These are phyloP conservation scores for Suhomyces pyralidae DNA, from an alignment of 805 yeast genomes.

Conservation along the genomic window DNA sequence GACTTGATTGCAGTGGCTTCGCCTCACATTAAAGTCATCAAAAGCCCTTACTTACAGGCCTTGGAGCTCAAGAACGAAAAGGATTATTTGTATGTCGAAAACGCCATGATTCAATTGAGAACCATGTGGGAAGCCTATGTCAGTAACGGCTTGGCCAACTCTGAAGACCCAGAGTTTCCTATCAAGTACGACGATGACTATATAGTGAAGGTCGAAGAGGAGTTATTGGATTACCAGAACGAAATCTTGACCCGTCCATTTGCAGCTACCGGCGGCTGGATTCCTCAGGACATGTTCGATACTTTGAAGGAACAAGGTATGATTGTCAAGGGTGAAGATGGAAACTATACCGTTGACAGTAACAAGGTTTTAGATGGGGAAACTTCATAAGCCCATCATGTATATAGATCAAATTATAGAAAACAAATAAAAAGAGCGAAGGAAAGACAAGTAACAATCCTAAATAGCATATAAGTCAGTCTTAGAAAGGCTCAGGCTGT, in stretches of 20 bases:
- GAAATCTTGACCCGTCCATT: slow-evolving; percentile 72
- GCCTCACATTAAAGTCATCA: slow-evolving; percentile 75
- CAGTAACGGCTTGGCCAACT: slow-evolving; percentile 53
- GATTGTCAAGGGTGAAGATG: slow-evolving; percentile 53
- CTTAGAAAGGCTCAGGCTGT: too few relatives aligned
- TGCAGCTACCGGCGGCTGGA: slow-evolving; percentile 91
- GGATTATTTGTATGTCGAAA: slow-evolving; percentile 65
- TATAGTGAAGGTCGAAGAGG: slow-evolving; percentile 53
- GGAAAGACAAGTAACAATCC: too few relatives aligned
- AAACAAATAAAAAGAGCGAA: too few relatives aligned
- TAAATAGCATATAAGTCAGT: too few relatives aligned
- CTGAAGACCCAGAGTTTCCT: slow-evolving; percentile 50
- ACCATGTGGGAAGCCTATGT: slow-evolving; percentile 68
- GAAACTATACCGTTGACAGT: slow-evolving; percentile 34
- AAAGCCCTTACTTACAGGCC: slow-evolving; percentile 60
- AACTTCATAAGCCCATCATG: not conserved
- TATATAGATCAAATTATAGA: not conserved
- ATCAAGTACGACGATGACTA: slow-evolving; percentile 56
- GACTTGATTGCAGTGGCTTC: slow-evolving; percentile 76
- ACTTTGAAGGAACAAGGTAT: slow-evolving; percentile 65
- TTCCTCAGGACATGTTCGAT: slow-evolving; percentile 90
- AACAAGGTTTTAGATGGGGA: slow-evolving; percentile 23
- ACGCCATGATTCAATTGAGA: slow-evolving; percentile 60
- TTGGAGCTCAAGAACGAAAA: slow-evolving; percentile 54
- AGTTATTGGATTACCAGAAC: slow-evolving; percentile 64